Conservation (phyloP, 495 filamentous ascomycete genomes). For the Neurospora sp. region DNA sequence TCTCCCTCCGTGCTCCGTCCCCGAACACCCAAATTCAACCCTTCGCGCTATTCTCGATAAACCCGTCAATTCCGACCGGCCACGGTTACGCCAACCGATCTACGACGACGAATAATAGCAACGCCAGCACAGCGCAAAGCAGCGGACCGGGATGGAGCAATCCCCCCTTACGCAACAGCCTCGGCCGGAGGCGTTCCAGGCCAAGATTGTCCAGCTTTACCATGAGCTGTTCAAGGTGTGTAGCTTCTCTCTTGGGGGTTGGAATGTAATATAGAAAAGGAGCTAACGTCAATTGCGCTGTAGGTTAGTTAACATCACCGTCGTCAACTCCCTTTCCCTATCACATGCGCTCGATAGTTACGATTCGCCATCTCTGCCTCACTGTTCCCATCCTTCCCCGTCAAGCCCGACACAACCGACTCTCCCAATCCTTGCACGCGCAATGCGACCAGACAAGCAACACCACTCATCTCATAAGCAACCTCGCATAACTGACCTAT, state of each 20-base stretch:
- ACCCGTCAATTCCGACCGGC: too few species aligned
- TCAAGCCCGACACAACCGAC: neutral
- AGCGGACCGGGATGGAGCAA: conserved; percentile 52
- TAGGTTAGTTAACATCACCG: neutral
- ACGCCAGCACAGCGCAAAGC: neutral
- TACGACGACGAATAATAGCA: neutral
- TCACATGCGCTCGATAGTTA: neutral
- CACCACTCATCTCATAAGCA: neutral
- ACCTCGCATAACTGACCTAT: neutral
- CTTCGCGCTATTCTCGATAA: too few species aligned
- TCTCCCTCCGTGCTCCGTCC: neutral
- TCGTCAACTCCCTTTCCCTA: neutral
- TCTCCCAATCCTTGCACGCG: neutral
- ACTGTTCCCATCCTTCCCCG: neutral
- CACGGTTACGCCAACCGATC: neutral
- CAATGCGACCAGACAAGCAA: neutral
- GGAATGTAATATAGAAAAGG: neutral
- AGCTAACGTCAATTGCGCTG: neutral
- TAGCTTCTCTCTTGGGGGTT: neutral
- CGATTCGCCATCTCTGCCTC: neutral
- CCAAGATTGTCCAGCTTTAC: conserved; percentile 87
- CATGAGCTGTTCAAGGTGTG: conserved; percentile 74
- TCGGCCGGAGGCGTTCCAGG: conserved; percentile 83
- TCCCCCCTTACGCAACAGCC: conserved; percentile 91
- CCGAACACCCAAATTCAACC: neutral